Conservation (phyloP, 1,284 basidiomycete species). For the Entoloma clypeatum region DNA sequence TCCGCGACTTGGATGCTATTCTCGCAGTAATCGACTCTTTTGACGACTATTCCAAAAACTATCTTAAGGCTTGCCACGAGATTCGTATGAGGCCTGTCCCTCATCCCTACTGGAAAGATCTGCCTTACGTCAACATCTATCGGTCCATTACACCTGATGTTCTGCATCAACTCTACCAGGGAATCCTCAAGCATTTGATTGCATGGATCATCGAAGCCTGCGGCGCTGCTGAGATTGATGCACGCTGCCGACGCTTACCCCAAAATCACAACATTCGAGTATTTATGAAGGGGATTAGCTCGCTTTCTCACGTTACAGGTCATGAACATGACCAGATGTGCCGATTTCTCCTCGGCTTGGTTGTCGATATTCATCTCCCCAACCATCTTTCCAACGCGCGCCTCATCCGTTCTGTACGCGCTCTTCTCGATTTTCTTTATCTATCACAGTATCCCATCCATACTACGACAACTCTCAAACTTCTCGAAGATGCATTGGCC, state of each 20-base stretch:
- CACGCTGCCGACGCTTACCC: too few species aligned
- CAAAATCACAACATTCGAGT: too few species aligned
- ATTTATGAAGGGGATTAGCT: too few species aligned
- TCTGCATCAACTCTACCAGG: conserved; percentile 24
- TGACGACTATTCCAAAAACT: conserved; percentile 14
- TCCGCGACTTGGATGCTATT: conserved; percentile 6
- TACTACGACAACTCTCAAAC: too few species aligned
- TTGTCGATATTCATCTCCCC: not conserved
- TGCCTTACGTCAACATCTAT: conserved; percentile 24
- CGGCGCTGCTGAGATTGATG: too few species aligned
- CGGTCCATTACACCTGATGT: conserved; percentile 27
- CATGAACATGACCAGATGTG: not conserved
- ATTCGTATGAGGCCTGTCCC: conserved; percentile 21
- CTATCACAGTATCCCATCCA: too few species aligned
- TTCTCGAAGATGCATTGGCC: not conserved
- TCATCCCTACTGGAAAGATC: conserved; percentile 26
- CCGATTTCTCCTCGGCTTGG: not conserved
- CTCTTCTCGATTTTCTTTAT: conserved; percentile 4
- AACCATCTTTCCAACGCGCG: not conserved
- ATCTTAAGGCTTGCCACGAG: conserved; percentile 19
- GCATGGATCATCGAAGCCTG: too few species aligned
- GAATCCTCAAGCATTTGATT: too few species aligned
- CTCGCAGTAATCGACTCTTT: conserved; percentile 14
- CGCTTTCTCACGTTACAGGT: too few species aligned
- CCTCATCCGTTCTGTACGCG: not conserved